Evolutionary conservation across 306 rosid species (phyloP).

Genomic region (Spatholobus suberectus): DNA sequence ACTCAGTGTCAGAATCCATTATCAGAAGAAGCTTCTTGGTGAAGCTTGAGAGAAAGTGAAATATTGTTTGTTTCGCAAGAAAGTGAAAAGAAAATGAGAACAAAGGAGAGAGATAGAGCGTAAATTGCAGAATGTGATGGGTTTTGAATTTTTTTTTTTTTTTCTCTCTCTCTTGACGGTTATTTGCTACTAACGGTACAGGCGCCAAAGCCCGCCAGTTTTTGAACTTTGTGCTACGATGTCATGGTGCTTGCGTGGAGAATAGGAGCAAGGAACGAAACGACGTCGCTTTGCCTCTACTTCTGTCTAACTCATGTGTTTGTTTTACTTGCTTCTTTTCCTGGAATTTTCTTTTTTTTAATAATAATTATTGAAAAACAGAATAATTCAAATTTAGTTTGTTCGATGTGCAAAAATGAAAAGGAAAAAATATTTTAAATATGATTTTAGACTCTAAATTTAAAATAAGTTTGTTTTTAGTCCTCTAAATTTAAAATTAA

Average conservation of each 20-base stretch:
- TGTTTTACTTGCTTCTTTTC: background rate
- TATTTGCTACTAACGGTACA: background rate
- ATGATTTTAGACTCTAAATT: too few species aligned
- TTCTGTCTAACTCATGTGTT: background rate
- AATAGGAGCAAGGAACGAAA: background rate
- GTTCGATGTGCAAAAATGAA: background rate
- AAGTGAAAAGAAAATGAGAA: background rate
- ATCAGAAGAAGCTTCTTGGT: background rate
- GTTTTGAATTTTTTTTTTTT: background rate
- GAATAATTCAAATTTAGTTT: background rate
- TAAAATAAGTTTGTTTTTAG: too few species aligned
- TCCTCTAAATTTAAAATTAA: too few species aligned
- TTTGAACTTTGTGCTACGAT: background rate
- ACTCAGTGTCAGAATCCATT: constrained; percentile 17
- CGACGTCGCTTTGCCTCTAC: background rate
- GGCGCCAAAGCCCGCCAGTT: background rate
- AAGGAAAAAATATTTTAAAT: too few species aligned
- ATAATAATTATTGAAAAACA: background rate
- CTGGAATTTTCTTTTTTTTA: background rate
- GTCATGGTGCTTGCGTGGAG: background rate
- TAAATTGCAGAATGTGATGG: background rate
- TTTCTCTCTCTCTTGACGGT: background rate
- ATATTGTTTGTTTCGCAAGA: constrained; percentile 25
- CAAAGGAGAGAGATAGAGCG: background rate
- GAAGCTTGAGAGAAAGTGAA: background rate